Evolutionary conservation across 2,329 filamentous ascomycete genomes (phyloP).

Genomic region (Fusarium transvaalense): DNA sequence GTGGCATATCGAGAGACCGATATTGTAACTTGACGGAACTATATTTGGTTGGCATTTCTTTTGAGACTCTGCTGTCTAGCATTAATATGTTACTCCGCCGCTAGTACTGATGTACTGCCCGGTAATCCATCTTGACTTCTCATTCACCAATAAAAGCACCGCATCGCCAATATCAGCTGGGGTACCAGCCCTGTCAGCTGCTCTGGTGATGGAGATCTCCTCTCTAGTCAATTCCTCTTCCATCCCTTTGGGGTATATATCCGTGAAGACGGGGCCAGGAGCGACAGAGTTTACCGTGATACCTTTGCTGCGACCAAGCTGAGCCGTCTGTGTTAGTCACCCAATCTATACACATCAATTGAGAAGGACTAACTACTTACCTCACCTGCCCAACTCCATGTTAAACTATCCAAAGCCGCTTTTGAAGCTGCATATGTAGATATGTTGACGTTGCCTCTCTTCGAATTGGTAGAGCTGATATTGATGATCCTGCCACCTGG

Average conservation of each 20-base stretch:
- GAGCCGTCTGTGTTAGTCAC: accelerated
- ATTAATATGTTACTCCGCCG: conserved; percentile 11
- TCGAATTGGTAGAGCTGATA: conserved; percentile 39
- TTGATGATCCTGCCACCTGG: conserved; percentile 48
- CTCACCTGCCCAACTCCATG: conserved; percentile 51
- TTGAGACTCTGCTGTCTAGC: neutral
- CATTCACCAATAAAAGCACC: conserved; percentile 26
- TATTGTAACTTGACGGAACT: neutral
- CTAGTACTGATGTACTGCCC: conserved; percentile 27
- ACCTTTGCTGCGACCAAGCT: conserved; percentile 54
- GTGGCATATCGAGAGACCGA: conserved; percentile 7
- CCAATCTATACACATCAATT: conserved; percentile 2
- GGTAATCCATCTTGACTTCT: conserved; percentile 35
- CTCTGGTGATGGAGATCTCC: conserved; percentile 47
- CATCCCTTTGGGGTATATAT: conserved; percentile 40
- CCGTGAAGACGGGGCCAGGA: conserved; percentile 56
- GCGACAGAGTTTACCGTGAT: conserved; percentile 60
- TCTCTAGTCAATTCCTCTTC: conserved; percentile 38
- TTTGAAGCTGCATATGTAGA: conserved; percentile 47
- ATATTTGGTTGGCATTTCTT: accelerated
- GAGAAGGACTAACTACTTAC: conserved; percentile 22
- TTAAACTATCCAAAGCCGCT: conserved; percentile 54
- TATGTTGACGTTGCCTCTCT: conserved; percentile 24
- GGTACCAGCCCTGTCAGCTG: conserved; percentile 52
- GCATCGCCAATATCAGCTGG: conserved; percentile 58